Evolutionary conservation across 192 early-diverging fungal genomes (phyloP).

Genomic region (Entomortierella beljakovae): DNA sequence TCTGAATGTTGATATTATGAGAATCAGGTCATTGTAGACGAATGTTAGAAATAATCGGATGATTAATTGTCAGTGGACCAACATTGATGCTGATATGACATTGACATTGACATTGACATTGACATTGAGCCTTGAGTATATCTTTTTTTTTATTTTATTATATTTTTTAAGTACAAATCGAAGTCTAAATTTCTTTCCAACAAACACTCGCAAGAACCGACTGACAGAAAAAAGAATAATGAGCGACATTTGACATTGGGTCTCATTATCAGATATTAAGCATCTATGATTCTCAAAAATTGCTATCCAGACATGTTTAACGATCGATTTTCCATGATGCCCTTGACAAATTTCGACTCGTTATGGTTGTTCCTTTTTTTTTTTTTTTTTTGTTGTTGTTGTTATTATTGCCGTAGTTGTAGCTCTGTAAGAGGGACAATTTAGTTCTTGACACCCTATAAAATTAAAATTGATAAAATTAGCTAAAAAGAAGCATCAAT

Average conservation of each 20-base stretch:
- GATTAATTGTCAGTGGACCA: too few species aligned
- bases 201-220: neutral
- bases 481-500: neutral
- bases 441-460: constrained; percentile 56
- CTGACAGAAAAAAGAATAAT: neutral
- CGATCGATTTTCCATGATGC: neutral
- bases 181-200: neutral
- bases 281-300: neutral
- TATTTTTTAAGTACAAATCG: neutral
- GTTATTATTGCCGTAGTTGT: neutral
- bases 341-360: neutral
- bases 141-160: too few species aligned
- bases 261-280: too few species aligned
- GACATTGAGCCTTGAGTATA: too few species aligned
- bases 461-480: neutral
- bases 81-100: too few species aligned
- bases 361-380: neutral
- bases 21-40: too few species aligned
- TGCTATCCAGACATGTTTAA: constrained; percentile 4
- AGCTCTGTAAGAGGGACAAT: too few species aligned
- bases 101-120: too few species aligned
- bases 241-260: too few species aligned
- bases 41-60: too few species aligned
- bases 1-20: too few species aligned
- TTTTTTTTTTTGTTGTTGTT: neutral